Evolutionary conservation across 805 yeast species (phyloP).

Genomic region (Starmerella sp.): DNA sequence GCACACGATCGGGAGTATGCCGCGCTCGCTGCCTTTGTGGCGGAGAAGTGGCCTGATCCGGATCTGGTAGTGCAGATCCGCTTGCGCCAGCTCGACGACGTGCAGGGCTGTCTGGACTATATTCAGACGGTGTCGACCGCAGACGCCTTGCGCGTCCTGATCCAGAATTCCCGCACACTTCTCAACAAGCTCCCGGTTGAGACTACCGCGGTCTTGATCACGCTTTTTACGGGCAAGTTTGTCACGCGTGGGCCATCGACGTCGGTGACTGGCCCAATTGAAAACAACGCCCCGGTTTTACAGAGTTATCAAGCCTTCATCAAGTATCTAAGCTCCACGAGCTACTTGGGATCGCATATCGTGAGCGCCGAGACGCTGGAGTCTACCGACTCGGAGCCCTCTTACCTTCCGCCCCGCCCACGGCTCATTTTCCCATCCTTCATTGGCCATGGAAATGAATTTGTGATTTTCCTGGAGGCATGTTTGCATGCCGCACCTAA

Average conservation of each 20-base stretch:
- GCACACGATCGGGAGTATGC: constrained; percentile 63
- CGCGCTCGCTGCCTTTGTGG: constrained; percentile 55
- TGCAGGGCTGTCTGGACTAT: constrained; percentile 49
- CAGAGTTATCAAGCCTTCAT: constrained; percentile 51
- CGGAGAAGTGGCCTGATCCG: constrained; percentile 62
- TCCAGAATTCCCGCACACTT: constrained; percentile 52
- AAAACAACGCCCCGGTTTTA: constrained; percentile 25
- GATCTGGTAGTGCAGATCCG: constrained; percentile 65
- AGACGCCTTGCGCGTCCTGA: constrained; percentile 62
- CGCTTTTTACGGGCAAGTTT: constrained; percentile 80
- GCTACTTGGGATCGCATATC: constrained; percentile 16
- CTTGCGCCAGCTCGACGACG: constrained; percentile 52
- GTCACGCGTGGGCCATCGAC: constrained; percentile 30
- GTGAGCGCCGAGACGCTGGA: constrained; percentile 20
- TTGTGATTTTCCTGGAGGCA: constrained; percentile 86
- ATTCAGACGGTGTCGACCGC: constrained; percentile 60
- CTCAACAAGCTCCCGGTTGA: constrained; percentile 63
- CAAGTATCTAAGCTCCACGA: constrained; percentile 35
- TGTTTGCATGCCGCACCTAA: constrained; percentile 67
- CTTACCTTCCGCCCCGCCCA: constrained; percentile 85
- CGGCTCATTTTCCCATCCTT: constrained; percentile 77
- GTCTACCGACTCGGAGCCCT: constrained; percentile 11
- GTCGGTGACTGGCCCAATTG: background rate
- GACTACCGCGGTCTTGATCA: constrained; percentile 70
- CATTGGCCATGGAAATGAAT: constrained; percentile 73